Conservation (phyloP, 2,329 filamentous ascomycete species). For the Pseudogymnoascus sp. region DNA sequence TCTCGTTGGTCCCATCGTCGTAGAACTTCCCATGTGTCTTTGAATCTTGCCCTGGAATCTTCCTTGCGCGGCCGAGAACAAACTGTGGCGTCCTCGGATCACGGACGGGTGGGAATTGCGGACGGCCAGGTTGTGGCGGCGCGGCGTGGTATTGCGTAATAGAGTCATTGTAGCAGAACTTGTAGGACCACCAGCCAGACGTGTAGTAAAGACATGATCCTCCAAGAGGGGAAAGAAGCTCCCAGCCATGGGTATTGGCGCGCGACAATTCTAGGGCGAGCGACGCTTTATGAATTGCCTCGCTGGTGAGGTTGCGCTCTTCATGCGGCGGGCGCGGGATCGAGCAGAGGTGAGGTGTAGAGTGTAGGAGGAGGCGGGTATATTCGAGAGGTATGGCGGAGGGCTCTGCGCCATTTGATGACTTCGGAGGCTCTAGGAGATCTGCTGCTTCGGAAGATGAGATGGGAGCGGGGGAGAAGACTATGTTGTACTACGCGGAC, state of each 20-base stretch:
- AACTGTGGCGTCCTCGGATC: slow-evolving; percentile 57
- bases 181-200: slow-evolving; percentile 69
- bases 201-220: slow-evolving; percentile 64
- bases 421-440: slow-evolving; percentile 21
- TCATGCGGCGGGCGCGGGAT: slow-evolving; percentile 49
- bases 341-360: slow-evolving; percentile 45
- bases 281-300: slow-evolving; percentile 44
- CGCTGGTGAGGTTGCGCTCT: slow-evolving; percentile 39
- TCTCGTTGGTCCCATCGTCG: slow-evolving; percentile 24
- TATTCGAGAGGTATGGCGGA: neutral
- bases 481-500: slow-evolving; percentile 50
- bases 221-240: slow-evolving; percentile 59
- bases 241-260: slow-evolving; percentile 59
- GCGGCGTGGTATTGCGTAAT: slow-evolving; percentile 67
- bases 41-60: slow-evolving; percentile 19
- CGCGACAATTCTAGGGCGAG: slow-evolving; percentile 59
- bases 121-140: slow-evolving; percentile 51
- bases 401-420: slow-evolving; percentile 6
- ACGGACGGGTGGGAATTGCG: slow-evolving; percentile 56
- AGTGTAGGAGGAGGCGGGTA: slow-evolving; percentile 5
- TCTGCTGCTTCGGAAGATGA: slow-evolving; percentile 48
- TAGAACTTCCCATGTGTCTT: slow-evolving; percentile 12
- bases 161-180: slow-evolving; percentile 61
- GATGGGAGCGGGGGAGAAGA: slow-evolving; percentile 53
- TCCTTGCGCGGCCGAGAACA: slow-evolving; percentile 50